phyloP scores from a whole-genome alignment of 2,329 filamentous ascomycete species.

The Diaporthe longicolla region DNA sequence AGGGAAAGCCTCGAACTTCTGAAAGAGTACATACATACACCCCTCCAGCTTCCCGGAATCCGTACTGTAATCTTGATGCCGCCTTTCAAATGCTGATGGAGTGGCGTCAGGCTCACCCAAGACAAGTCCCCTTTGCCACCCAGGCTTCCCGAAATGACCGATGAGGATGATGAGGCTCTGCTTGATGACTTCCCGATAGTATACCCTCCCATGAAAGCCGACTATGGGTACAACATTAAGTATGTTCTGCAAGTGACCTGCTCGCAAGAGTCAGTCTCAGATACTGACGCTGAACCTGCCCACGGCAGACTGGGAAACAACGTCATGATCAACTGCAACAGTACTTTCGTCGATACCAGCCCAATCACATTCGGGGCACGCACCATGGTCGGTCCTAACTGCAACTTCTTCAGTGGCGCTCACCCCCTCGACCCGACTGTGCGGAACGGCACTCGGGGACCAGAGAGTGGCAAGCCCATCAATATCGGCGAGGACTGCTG shows the following conservation, averaged over 20 bases:
- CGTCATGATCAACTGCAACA: slow-evolving; percentile 83
- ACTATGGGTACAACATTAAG: slow-evolving; percentile 84
- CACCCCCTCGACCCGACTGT: slow-evolving; percentile 84
- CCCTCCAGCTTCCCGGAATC: not conserved
- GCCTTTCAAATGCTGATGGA: slow-evolving; percentile 24
- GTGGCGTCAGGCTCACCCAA: slow-evolving; percentile 67
- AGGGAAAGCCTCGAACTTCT: slow-evolving; percentile 76
- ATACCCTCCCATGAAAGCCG: slow-evolving; percentile 77
- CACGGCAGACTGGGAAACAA: slow-evolving; percentile 70
- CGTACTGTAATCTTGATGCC: slow-evolving; percentile 13
- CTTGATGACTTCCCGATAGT: slow-evolving; percentile 78
- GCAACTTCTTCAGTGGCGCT: slow-evolving; percentile 79
- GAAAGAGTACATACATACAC: slow-evolving; percentile 71
- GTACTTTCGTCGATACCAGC: slow-evolving; percentile 83
- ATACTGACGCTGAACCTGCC: not conserved
- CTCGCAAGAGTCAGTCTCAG: not conserved
- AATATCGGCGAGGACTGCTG: slow-evolving; percentile 85
- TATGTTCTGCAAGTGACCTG: slow-evolving; percentile 47
- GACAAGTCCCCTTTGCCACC: slow-evolving; percentile 76
- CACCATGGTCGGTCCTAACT: slow-evolving; percentile 84
- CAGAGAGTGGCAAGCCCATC: slow-evolving; percentile 81
- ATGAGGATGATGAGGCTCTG: slow-evolving; percentile 74
- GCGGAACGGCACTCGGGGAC: slow-evolving; percentile 81
- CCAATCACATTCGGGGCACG: slow-evolving; percentile 81
- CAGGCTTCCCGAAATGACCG: slow-evolving; percentile 60